These are phyloP conservation scores for Diaporthe sp. DNA, from an alignment of 2,329 filamentous ascomycete genomes.

Conservation along the genomic window DNA sequence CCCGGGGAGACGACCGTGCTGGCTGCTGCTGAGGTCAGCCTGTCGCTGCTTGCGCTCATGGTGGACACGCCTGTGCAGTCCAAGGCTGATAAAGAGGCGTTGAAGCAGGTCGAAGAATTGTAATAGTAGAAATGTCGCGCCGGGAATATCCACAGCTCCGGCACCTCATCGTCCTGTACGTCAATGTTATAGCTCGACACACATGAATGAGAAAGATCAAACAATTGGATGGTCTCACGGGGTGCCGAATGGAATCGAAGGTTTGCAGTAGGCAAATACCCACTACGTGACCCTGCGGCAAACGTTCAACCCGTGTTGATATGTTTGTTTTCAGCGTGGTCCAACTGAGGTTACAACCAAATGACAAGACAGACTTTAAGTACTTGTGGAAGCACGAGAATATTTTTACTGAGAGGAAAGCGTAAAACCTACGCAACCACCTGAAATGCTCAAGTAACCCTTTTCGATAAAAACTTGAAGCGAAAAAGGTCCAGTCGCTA, in stretches of 20 bases:
- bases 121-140: not conserved
- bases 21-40: conserved; percentile 33
- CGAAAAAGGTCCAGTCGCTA: not conserved
- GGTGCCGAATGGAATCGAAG: not conserved
- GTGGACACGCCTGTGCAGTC: conserved; percentile 36
- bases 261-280: too few species aligned
- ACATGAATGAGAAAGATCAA: not conserved
- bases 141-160: not conserved
- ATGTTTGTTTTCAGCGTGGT: not conserved
- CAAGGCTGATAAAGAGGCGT: conserved; percentile 16
- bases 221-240: not conserved
- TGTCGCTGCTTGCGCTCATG: conserved; percentile 38
- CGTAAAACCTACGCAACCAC: not conserved
- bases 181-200: not conserved
- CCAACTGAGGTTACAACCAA: not conserved
- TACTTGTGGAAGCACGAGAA: too few species aligned
- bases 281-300: not conserved
- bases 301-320: not conserved
- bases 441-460: not conserved
- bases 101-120: not conserved
- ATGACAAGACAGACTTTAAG: not conserved
- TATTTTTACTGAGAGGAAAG: not conserved
- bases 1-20: conserved; percentile 72
- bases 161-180: not conserved
- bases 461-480: not conserved